Evolutionary conservation across 164 flowering plant species (phyloP).

Genomic region (Stephania japonica): DNA sequence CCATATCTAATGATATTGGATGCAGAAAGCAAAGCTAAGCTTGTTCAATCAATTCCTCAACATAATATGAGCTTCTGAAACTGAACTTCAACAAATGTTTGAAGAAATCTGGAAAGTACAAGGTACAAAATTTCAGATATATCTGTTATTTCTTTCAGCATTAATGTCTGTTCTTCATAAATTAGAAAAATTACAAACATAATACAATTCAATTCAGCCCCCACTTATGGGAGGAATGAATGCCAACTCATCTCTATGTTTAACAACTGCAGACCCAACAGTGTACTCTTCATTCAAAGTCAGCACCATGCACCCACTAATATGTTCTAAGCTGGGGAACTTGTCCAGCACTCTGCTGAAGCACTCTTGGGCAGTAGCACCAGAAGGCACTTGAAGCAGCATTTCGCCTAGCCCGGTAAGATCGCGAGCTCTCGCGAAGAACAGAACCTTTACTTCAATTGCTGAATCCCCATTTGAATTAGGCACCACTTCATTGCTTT

Average conservation of each 20-base stretch:
- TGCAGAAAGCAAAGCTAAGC: neutral
- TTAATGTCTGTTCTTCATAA: neutral
- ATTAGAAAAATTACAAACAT: neutral
- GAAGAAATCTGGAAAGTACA: neutral
- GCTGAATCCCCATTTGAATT: conserved; percentile 14
- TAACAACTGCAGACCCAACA: conserved; percentile 44
- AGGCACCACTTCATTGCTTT: neutral
- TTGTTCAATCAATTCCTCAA: neutral
- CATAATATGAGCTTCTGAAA: neutral
- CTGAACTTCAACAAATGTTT: neutral
- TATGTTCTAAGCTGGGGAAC: conserved; percentile 66
- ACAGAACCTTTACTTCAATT: conserved; percentile 62
- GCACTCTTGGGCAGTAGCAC: conserved; percentile 71
- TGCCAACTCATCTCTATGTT: conserved; percentile 78
- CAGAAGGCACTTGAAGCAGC: conserved; percentile 47
- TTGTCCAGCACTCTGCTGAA: conserved; percentile 41
- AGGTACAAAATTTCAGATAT: neutral
- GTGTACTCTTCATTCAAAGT: conserved; percentile 89
- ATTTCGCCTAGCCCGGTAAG: conserved; percentile 57
- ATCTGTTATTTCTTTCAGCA: neutral
- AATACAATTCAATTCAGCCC: conserved; percentile 38
- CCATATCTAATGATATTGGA: neutral
- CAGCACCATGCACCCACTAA: conserved; percentile 65
- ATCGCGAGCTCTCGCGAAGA: conserved; percentile 95
- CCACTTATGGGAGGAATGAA: conserved; percentile 98